Evolutionary conservation across 2,329 filamentous ascomycete species (phyloP).

Genomic region (Camillea tinctor): DNA sequence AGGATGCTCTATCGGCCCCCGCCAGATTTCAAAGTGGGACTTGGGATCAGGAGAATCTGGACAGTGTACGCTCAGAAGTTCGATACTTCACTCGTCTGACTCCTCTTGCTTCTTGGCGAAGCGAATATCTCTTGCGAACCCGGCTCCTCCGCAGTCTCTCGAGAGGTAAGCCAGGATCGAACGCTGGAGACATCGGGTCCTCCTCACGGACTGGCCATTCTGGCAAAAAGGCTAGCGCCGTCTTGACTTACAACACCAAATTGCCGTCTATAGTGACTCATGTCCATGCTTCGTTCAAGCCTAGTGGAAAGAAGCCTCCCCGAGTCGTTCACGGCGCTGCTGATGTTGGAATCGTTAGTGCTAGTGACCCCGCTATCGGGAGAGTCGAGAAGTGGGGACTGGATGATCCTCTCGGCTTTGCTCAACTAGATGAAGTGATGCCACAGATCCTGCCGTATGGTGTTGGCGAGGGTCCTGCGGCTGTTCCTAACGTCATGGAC

Average conservation of each 20-base stretch:
- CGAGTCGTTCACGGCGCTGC: constrained; percentile 80
- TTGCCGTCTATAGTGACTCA: constrained; percentile 77
- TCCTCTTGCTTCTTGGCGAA: constrained; percentile 86
- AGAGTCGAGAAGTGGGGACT: constrained; percentile 82
- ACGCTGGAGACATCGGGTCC: constrained; percentile 50
- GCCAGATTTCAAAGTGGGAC: constrained; percentile 37
- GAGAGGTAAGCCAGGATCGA: constrained; percentile 73
- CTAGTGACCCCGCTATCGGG: constrained; percentile 74
- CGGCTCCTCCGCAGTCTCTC: constrained; percentile 77
- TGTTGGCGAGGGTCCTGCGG: constrained; percentile 73
- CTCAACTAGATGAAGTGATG: constrained; percentile 75
- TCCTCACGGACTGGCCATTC: constrained; percentile 49
- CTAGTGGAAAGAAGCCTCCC: constrained; percentile 69
- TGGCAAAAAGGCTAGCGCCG: constrained; percentile 67
- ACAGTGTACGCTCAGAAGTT: constrained; percentile 65
- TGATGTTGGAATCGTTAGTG: constrained; percentile 73
- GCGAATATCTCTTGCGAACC: constrained; percentile 89
- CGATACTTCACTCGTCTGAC: constrained; percentile 83
- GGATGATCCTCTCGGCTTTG: constrained; percentile 70
- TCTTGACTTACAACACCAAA: constrained; percentile 83
- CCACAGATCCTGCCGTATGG: constrained; percentile 75
- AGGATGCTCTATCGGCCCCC: constrained; percentile 51
- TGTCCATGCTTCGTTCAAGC: constrained; percentile 71
- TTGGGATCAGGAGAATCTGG: constrained; percentile 47
- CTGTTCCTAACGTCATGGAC: constrained; percentile 83